Conservation (phyloP, 352 stramenopile species). For the Pythium dissotocum region DNA sequence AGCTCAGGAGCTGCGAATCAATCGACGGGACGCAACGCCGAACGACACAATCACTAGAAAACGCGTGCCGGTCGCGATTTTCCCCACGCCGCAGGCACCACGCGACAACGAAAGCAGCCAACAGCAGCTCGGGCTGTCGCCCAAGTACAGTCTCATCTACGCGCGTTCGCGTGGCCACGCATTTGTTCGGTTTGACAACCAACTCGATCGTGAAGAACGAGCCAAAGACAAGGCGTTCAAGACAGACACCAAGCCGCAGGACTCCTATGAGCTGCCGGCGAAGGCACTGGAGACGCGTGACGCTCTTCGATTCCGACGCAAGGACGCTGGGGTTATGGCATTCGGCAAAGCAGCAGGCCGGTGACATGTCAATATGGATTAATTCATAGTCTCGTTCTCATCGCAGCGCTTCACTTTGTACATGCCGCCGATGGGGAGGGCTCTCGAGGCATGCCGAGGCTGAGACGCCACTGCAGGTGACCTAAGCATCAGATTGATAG, state of each 20-base stretch:
- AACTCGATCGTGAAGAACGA: conserved; percentile 12
- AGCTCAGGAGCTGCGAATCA: not conserved
- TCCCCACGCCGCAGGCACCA: not conserved
- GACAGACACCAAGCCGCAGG: not conserved
- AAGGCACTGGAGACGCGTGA: not conserved
- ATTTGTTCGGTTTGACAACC: conserved; percentile 14
- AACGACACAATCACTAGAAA: not conserved
- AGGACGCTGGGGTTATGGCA: not conserved
- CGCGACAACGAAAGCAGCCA: not conserved
- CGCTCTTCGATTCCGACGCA: conserved; percentile 6
- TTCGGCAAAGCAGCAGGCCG: not conserved
- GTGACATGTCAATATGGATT: too few relatives aligned
- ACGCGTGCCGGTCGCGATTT: not conserved
- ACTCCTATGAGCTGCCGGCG: not conserved
- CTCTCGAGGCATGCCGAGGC: too few relatives aligned
- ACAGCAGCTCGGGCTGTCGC: conserved; percentile 2
- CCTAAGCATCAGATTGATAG: too few relatives aligned
- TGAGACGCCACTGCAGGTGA: not conserved
- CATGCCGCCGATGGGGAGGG: too few relatives aligned
- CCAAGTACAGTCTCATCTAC: conserved; percentile 9
- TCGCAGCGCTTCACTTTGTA: too few relatives aligned
- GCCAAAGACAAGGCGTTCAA: conserved; percentile 12
- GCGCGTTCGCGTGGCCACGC: conserved; percentile 2
- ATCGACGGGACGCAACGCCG: not conserved
- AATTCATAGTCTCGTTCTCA: too few relatives aligned